Evolutionary conservation across 192 early-diverging fungal species (phyloP).

Genomic region (Phycomyces nitens): DNA sequence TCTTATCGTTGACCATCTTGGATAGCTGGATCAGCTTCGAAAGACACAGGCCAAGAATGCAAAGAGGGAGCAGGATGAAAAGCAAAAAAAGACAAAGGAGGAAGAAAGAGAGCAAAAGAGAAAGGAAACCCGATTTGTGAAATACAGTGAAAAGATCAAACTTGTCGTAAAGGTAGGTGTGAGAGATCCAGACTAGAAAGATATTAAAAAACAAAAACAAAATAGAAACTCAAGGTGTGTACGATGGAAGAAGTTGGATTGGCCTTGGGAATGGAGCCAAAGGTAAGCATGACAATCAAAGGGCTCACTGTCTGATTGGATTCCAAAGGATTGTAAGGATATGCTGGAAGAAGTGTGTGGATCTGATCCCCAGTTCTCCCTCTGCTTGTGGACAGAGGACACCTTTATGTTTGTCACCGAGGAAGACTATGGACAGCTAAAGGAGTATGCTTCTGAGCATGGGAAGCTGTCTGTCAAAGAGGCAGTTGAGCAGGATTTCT

Average conservation of each 20-base stretch:
- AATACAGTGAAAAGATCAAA: constrained; percentile 11
- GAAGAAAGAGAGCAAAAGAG: constrained; percentile 17
- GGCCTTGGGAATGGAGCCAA: neutral
- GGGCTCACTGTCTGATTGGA: neutral
- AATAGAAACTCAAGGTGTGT: neutral
- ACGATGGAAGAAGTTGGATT: neutral
- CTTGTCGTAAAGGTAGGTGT: constrained; percentile 5
- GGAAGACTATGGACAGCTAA: constrained; percentile 8
- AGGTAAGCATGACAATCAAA: neutral
- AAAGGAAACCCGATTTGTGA: constrained; percentile 15
- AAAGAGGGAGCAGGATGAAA: constrained; percentile 8
- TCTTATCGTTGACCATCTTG: constrained; percentile 1
- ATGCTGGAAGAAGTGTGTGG: constrained; percentile 15
- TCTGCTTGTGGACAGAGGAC: constrained; percentile 9
- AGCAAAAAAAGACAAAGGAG: constrained; percentile 3
- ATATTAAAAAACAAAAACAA: neutral
- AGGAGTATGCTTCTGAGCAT: constrained; percentile 2
- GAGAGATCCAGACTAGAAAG: neutral
- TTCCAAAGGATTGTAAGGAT: constrained; percentile 8
- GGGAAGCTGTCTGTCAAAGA: constrained; percentile 15
- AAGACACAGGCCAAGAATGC: constrained; percentile 14
- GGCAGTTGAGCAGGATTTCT: constrained; percentile 1
- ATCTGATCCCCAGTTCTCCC: constrained; percentile 3
- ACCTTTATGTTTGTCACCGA: constrained; percentile 16
- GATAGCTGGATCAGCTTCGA: neutral